Evolutionary conservation across 371 early-diverging fungal genomes (phyloP).

Genomic region (Apophysomyces ossiformis): DNA sequence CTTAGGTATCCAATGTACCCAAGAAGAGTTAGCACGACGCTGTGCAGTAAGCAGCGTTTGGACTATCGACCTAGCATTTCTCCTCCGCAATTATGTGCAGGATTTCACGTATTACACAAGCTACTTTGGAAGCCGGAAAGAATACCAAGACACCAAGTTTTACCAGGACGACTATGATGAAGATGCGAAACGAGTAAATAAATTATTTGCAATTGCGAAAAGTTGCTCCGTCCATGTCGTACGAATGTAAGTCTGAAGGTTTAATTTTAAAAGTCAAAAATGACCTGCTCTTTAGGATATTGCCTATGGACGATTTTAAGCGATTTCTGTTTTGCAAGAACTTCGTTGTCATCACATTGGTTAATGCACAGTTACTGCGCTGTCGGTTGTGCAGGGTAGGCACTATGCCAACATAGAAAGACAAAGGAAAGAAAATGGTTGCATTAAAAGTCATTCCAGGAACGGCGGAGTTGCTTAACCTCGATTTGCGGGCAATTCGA

Average conservation of each 20-base stretch:
- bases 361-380: conserved; percentile 66
- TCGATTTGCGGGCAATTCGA: conserved; percentile 49
- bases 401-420: no score
- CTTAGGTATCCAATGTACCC: conserved; percentile 47
- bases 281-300: conserved; percentile 38
- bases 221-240: conserved; percentile 73
- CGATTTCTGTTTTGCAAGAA: conserved; percentile 75
- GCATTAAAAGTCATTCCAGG: conserved; percentile 27
- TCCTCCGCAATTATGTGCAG: conserved; percentile 66
- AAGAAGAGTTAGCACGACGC: conserved; percentile 46
- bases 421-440: neutral
- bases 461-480: conserved; percentile 41
- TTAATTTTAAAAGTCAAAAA: neutral
- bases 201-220: conserved; percentile 78
- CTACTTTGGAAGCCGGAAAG: conserved; percentile 78
- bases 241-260: conserved; percentile 55
- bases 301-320: conserved; percentile 79
- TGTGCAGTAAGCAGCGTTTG: conserved; percentile 75
- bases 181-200: conserved; percentile 77
- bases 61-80: conserved; percentile 87
- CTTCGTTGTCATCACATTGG: conserved; percentile 77
- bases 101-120: conserved; percentile 91
- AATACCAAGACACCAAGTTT: conserved; percentile 69
- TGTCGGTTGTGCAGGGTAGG: conserved; percentile 66
- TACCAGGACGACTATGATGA: conserved; percentile 72